A percentile compares a stretch with the other conserved stretches of the same genome.
These are phyloP conservation scores for Scytalidium lignicola DNA, from an alignment of 2,329 filamentous ascomycete species.

Conservation along the genomic window DNA sequence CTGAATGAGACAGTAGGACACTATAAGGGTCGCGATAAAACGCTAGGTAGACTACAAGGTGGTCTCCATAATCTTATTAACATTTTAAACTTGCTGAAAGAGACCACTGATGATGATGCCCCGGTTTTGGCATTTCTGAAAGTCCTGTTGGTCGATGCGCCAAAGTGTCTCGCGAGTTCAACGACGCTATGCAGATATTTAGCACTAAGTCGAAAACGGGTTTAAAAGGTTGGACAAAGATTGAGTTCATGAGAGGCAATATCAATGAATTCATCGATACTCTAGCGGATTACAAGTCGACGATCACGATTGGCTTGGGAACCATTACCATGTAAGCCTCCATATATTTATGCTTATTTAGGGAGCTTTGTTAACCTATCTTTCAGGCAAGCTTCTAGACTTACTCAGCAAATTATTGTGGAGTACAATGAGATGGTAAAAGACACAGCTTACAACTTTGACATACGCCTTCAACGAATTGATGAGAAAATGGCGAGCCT, in stretches of 20 bases:
- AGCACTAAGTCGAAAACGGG: conserved; percentile 27
- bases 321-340: conserved; percentile 30
- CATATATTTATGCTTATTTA: conserved; percentile 1
- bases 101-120: conserved; percentile 16
- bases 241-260: conserved; percentile 35
- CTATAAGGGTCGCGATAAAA: conserved; percentile 31
- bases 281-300: conserved; percentile 33
- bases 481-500: conserved; percentile 23
- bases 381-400: conserved; percentile 27
- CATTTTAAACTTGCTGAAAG: conserved; percentile 27
- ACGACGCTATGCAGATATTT: conserved; percentile 31
- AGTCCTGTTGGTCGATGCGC: conserved; percentile 32
- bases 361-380: conserved; percentile 18
- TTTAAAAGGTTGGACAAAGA: conserved; percentile 34
- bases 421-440: conserved; percentile 34
- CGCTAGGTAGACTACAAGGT: conserved; percentile 28
- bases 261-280: conserved; percentile 36
- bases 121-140: conserved; percentile 28
- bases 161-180: conserved; percentile 32
- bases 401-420: conserved; percentile 27
- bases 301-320: conserved; percentile 32
- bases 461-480: conserved; percentile 30
- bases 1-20: conserved; percentile 29
- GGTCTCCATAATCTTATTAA: conserved; percentile 29
- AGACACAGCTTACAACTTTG: conserved; percentile 31